Conservation (phyloP, 108 stramenopile genomes). For the Skeletonema tropicum region DNA sequence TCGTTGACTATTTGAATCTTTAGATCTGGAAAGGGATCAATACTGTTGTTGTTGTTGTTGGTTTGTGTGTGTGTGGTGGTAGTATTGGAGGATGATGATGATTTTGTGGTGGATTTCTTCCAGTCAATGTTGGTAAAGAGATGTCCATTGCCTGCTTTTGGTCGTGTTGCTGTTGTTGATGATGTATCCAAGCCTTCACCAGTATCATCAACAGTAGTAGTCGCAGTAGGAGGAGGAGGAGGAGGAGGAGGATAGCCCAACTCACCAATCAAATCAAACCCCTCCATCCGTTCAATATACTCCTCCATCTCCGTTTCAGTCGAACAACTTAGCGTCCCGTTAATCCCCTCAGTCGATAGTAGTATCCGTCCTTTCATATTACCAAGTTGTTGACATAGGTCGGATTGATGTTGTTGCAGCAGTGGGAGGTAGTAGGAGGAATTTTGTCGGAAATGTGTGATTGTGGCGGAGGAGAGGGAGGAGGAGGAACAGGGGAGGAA, state of each 20-base stretch:
- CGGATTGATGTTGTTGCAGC: no score
- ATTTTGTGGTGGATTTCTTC: constrained; percentile 53
- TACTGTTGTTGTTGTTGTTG: background rate
- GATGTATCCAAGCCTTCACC: no score
- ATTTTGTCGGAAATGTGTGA: no score
- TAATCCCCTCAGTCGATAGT: constrained; percentile 71
- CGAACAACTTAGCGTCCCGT: constrained; percentile 73
- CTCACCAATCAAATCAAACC: constrained; percentile 58
- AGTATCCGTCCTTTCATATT: constrained; percentile 66
- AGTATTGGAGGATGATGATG: no score
- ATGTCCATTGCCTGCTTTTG: constrained; percentile 17
- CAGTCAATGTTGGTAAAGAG: constrained; percentile 72
- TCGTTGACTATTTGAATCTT: constrained; percentile 83
- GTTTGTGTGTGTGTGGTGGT: constrained; percentile 12
- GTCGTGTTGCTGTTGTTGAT: background rate
- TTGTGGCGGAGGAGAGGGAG: no score
- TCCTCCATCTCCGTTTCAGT: constrained; percentile 19
- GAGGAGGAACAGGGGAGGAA: no score
- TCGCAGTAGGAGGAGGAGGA: background rate
- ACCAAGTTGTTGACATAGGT: constrained; percentile 38
- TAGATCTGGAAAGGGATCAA: constrained; percentile 83
- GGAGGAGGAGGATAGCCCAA: constrained; percentile 21
- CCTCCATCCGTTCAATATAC: constrained; percentile 53
- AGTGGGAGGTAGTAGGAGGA: no score
- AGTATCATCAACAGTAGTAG: constrained; percentile 2